phyloP scores from a whole-genome alignment of 305 asterid species.

The Fraxinus angustifolia region DNA sequence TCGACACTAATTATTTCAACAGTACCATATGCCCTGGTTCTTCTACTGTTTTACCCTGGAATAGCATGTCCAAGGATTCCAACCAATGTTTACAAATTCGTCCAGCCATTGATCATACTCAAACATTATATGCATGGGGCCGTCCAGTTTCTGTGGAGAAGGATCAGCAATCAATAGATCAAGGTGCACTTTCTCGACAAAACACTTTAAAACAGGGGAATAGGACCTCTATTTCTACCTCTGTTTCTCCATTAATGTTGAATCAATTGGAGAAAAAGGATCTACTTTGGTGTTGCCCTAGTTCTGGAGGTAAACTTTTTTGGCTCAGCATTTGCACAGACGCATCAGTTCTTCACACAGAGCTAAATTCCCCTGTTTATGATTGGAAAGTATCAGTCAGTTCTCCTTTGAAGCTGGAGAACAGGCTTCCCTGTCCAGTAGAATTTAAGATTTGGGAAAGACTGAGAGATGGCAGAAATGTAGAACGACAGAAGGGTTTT shows the following conservation, averaged over 20 bases:
- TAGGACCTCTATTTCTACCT: slow-evolving; percentile 28
- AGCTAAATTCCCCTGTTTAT: slow-evolving; percentile 80
- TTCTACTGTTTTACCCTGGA: slow-evolving; percentile 79
- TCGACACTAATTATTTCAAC: slow-evolving; percentile 41
- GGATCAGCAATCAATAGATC: slow-evolving; percentile 63
- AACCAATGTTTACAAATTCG: slow-evolving; percentile 78
- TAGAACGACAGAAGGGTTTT: slow-evolving; percentile 78
- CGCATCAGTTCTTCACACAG: slow-evolving; percentile 92
- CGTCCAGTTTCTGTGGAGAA: slow-evolving; percentile 69
- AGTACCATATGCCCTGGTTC: slow-evolving; percentile 51
- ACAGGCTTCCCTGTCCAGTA: slow-evolving; percentile 88
- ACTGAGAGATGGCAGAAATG: slow-evolving; percentile 62
- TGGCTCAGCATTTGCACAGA: slow-evolving; percentile 91
- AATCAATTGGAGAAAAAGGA: slow-evolving; percentile 91
- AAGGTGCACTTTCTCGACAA: slow-evolving; percentile 65
- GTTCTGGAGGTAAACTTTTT: slow-evolving; percentile 61
- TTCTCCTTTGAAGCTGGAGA: slow-evolving; percentile 91
- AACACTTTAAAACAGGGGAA: slow-evolving; percentile 55
- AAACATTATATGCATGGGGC: slow-evolving; percentile 78
- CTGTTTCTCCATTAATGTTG: slow-evolving; percentile 63
- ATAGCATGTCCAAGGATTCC: slow-evolving; percentile 67
- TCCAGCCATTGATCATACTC: slow-evolving; percentile 60
- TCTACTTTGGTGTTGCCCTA: slow-evolving; percentile 81
- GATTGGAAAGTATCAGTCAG: slow-evolving; percentile 95
- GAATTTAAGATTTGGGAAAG: slow-evolving; percentile 78